A percentile compares a stretch with the other conserved stretches of the same genome.
These are phyloP conservation scores for Amphicarpaea edgeworthii DNA, from an alignment of 306 rosid species.

Conservation along the genomic window DNA sequence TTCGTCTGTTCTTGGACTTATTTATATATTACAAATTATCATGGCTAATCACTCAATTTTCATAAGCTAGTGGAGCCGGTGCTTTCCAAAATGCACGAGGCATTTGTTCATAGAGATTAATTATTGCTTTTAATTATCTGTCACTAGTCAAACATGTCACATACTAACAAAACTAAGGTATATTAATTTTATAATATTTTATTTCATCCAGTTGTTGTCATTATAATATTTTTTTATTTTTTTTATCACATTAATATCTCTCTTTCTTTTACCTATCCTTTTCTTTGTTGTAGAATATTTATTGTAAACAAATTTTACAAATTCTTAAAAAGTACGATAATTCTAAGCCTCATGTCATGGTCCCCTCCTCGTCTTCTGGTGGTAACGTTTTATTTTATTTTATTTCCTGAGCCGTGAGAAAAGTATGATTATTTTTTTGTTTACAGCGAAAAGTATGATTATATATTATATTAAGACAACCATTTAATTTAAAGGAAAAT, in stretches of 20 bases:
- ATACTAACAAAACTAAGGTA: not conserved
- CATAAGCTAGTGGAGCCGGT: slow-evolving; percentile 29
- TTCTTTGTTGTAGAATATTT: not conserved
- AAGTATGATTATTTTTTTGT: not conserved
- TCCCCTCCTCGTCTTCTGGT: too few species aligned
- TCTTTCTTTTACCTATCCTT: not conserved
- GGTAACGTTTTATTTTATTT: too few species aligned
- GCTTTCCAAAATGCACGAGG: slow-evolving; percentile 12
- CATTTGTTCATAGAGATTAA: not conserved
- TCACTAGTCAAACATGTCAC: slow-evolving; percentile 6
- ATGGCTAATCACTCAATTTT: not conserved
- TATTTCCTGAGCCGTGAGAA: too few species aligned
- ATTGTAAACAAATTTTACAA: not conserved
- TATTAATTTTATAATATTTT: not conserved
- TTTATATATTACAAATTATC: too few species aligned
- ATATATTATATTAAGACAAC: not conserved
- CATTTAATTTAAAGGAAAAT: not conserved
- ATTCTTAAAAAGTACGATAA: not conserved
- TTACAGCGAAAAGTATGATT: not conserved
- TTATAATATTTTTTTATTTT: not conserved
- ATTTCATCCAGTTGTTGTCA: not conserved
- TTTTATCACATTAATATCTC: not conserved
- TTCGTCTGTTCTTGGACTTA: too few species aligned
- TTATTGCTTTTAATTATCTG: not conserved
- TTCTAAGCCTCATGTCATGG: too few species aligned